Evolutionary conservation across 2,329 filamentous ascomycete species (phyloP).

Genomic region (Colletotrichum simmondsii): DNA sequence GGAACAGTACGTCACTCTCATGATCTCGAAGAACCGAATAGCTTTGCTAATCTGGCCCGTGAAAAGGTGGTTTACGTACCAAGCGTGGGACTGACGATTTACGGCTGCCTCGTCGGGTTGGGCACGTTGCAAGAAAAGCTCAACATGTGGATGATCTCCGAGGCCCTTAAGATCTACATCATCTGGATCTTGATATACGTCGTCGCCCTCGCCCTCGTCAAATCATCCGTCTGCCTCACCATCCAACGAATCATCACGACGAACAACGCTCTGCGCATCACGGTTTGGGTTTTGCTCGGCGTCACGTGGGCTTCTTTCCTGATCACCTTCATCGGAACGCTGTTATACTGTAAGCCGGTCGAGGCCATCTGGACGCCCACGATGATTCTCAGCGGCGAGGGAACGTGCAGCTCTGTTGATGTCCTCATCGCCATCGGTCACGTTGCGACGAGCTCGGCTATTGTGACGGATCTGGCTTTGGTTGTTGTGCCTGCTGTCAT

Average conservation of each 20-base stretch:
- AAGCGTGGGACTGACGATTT: slow-evolving; percentile 34
- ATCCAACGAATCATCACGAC: slow-evolving; percentile 46
- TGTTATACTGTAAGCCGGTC: slow-evolving; percentile 46
- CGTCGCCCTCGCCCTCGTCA: slow-evolving; percentile 38
- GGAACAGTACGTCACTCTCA: slow-evolving; percentile 22
- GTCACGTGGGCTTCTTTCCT: slow-evolving; percentile 41
- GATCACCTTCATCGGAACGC: slow-evolving; percentile 43
- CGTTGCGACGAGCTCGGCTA: slow-evolving; percentile 44
- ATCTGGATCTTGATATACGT: slow-evolving; percentile 43
- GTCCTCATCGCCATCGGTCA: slow-evolving; percentile 40
- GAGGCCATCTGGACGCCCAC: slow-evolving; percentile 41
- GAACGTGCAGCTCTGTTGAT: slow-evolving; percentile 34
- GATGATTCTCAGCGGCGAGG: slow-evolving; percentile 42
- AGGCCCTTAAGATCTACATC: slow-evolving; percentile 37
- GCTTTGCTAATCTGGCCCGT: neutral
- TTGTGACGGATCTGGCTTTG: slow-evolving; percentile 45
- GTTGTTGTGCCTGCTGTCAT: slow-evolving; percentile 45
- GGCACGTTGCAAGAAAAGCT: slow-evolving; percentile 38
- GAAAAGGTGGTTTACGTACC: slow-evolving; percentile 33
- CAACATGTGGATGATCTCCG: slow-evolving; percentile 39
- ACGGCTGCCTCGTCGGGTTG: slow-evolving; percentile 36
- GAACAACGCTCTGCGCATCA: slow-evolving; percentile 34
- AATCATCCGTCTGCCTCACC: slow-evolving; percentile 49
- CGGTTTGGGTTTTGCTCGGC: slow-evolving; percentile 35
- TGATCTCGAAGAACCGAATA: neutral